These are phyloP conservation scores for Raffaelea ambrosiae DNA, from an alignment of 2,329 filamentous ascomycete species.

Conservation along the genomic window DNA sequence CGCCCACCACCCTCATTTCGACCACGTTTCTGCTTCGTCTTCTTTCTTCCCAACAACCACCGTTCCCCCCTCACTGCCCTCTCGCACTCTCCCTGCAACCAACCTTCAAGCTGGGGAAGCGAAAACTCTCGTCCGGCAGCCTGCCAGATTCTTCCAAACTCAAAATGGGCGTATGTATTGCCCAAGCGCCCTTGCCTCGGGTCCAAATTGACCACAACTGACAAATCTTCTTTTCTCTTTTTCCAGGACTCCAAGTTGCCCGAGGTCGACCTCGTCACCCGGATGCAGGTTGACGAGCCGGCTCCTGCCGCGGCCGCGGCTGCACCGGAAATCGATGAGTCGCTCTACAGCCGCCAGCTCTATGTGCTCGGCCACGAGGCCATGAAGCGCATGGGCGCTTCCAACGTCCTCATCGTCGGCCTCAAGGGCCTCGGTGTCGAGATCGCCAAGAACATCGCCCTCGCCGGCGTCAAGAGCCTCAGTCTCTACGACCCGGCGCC, in stretches of 20 bases:
- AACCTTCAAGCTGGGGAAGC: conserved; percentile 52
- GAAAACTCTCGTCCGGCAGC: conserved; percentile 56
- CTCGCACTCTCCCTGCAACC: not conserved
- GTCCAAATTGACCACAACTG: conserved; percentile 1
- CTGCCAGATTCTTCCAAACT: conserved; percentile 47
- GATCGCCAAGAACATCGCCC: conserved; percentile 96
- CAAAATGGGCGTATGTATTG: conserved; percentile 50
- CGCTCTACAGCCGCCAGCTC: conserved; percentile 65
- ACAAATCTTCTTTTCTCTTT: conserved; percentile 3
- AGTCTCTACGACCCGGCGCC: conserved; percentile 86
- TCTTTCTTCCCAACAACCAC: conserved; percentile 3
- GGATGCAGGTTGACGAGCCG: conserved; percentile 58
- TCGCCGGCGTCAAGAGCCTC: conserved; percentile 95
- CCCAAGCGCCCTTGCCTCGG: not conserved
- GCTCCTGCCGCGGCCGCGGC: conserved; percentile 27
- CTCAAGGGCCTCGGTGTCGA: conserved; percentile 93
- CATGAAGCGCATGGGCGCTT: conserved; percentile 98
- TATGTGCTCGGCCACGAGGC: conserved; percentile 68
- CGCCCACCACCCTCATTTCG: not conserved
- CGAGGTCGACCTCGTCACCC: conserved; percentile 54
- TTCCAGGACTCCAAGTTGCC: conserved; percentile 40
- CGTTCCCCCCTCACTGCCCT: not conserved
- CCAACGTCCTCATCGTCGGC: conserved; percentile 86
- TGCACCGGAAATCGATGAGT: conserved; percentile 58
- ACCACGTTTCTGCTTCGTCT: not conserved